Conservation (phyloP, 2,329 filamentous ascomycete genomes). For the Sclerotinia nivalis region DNA sequence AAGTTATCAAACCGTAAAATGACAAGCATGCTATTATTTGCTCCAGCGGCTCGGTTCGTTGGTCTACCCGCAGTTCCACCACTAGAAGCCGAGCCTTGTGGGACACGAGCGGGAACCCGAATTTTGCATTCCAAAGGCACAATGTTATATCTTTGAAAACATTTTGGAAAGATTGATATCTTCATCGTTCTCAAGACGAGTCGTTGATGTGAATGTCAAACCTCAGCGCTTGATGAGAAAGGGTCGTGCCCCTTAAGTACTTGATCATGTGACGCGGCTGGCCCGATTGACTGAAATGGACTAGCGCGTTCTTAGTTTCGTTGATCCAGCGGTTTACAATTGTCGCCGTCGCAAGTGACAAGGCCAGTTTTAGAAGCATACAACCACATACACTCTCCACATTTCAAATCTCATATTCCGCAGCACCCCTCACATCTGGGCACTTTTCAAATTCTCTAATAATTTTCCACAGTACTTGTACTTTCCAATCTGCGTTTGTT, state of each 20-base stretch:
- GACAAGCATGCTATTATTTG: background rate
- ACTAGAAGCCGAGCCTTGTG: constrained; percentile 1
- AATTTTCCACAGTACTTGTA: constrained; percentile 27
- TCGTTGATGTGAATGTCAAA: background rate
- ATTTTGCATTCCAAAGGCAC: background rate
- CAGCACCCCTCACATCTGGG: constrained; percentile 26
- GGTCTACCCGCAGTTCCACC: background rate
- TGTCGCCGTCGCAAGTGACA: constrained; percentile 19
- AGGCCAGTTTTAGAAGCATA: constrained; percentile 16
- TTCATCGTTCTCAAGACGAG: background rate
- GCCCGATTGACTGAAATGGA: background rate
- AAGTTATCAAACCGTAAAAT: background rate
- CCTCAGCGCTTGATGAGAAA: background rate
- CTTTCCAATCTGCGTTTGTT: constrained; percentile 27
- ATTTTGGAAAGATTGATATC: background rate
- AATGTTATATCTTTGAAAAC: background rate
- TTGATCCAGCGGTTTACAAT: constrained; percentile 15
- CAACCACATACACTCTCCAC: constrained; percentile 18
- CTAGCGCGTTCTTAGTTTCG: constrained; percentile 10
- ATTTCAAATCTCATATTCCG: constrained; percentile 16
- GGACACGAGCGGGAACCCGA: no score
- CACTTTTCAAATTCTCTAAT: constrained; percentile 32
- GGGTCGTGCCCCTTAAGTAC: constrained; percentile 5
- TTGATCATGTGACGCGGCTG: constrained; percentile 8
- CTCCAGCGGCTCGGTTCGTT: background rate